phyloP scores from a whole-genome alignment of 2,329 filamentous ascomycete genomes.

The Nothophoma quercina region DNA sequence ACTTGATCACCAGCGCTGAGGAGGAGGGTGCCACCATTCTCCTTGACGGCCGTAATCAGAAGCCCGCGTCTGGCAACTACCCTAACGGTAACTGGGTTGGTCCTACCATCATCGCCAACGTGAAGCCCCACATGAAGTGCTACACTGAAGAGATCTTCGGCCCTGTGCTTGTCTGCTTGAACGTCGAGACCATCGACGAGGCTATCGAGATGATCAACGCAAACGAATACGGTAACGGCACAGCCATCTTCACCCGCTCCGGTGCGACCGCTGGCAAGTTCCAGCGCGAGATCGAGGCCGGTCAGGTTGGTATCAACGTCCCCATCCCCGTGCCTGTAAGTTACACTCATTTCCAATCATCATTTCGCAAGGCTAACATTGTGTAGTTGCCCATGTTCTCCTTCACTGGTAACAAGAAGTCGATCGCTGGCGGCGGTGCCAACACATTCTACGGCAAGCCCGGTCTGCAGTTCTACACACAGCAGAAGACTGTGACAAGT shows the following conservation, averaged over 20 bases:
- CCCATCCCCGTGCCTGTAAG: slow-evolving; percentile 70
- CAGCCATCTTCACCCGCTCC: slow-evolving; percentile 82
- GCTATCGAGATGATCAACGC: slow-evolving; percentile 82
- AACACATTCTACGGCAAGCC: slow-evolving; percentile 96
- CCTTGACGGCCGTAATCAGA: slow-evolving; percentile 79
- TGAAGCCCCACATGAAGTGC: slow-evolving; percentile 82
- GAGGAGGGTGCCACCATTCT: slow-evolving; percentile 82
- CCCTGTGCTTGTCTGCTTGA: slow-evolving; percentile 82
- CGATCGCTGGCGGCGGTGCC: slow-evolving; percentile 86
- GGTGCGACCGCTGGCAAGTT: slow-evolving; percentile 80
- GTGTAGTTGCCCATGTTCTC: slow-evolving; percentile 65
- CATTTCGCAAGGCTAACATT: slow-evolving; percentile 13
- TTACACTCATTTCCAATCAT: background rate
- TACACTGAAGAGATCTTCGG: slow-evolving; percentile 88
- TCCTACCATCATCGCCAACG: slow-evolving; percentile 82
- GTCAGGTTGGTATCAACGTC: slow-evolving; percentile 86
- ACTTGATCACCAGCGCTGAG: slow-evolving; percentile 77
- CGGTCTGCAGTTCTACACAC: slow-evolving; percentile 93
- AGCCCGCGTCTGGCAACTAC: slow-evolving; percentile 75
- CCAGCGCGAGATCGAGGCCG: slow-evolving; percentile 81
- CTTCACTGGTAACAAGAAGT: slow-evolving; percentile 80
- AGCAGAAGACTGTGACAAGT: slow-evolving; percentile 96
- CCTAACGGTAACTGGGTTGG: slow-evolving; percentile 84
- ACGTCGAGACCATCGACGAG: slow-evolving; percentile 78
- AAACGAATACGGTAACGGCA: slow-evolving; percentile 88